Evolutionary conservation across 805 yeast species (phyloP).

Genomic region (Metschnikowia chrysomelidarum): DNA sequence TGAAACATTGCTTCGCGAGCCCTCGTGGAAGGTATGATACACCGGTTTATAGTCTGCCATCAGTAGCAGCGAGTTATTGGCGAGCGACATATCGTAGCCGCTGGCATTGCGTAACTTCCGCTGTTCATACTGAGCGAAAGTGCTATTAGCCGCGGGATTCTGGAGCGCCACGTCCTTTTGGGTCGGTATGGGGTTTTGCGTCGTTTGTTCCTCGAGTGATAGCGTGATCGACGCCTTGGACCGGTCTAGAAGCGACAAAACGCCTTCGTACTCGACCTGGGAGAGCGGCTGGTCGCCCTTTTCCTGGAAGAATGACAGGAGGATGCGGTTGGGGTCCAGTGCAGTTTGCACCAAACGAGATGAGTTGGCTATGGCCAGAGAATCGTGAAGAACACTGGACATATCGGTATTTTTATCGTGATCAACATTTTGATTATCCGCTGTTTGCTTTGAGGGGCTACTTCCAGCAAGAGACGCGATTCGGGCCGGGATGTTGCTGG

Average conservation of each 20-base stretch:
- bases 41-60: constrained; percentile 41
- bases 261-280: constrained; percentile 81
- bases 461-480: constrained; percentile 4
- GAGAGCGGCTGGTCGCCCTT: constrained; percentile 76
- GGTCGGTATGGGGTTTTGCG: constrained; percentile 1
- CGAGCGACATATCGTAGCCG: constrained; percentile 15
- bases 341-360: constrained; percentile 11
- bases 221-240: constrained; percentile 18
- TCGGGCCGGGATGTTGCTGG: constrained; percentile 10
- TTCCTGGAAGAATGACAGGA: constrained; percentile 66
- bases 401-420: too few relatives aligned
- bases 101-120: constrained; percentile 27
- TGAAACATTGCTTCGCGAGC: constrained; percentile 28
- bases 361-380: constrained; percentile 11
- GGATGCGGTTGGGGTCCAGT: constrained; percentile 47
- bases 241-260: constrained; percentile 50
- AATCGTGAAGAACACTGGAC: constrained; percentile 16
- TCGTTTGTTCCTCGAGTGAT: constrained; percentile 14
- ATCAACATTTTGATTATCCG: too few relatives aligned
- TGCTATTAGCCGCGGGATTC: constrained; percentile 8
- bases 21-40: constrained; percentile 32
- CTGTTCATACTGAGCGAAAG: constrained; percentile 28
- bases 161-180: constrained; percentile 2
- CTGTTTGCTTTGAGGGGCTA: too few relatives aligned
- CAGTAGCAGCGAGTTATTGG: constrained; percentile 20